Base-by-base conservation (phyloP, 805 yeast genomes). In the Maudiozyma barnettii region DNA sequence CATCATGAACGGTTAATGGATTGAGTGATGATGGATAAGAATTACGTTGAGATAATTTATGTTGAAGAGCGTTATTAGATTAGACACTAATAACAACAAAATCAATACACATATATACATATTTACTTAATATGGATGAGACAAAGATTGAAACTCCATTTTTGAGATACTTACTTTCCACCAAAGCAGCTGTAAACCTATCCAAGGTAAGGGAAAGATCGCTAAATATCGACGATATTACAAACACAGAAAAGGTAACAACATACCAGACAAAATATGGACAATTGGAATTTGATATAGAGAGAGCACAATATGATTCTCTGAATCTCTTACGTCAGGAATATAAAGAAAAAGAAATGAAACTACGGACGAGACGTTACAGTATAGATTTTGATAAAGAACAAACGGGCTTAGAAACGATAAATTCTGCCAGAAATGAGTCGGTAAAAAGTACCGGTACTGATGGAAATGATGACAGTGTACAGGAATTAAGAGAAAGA, bases 401-500 rank as follows among this genome's bases (percentile, higher is more conserved):
- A 53, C 46, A 10, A 44, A 41, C 6, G 26, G 45, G 10, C 55
- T 13, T 30, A 16, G 10, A 18, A 30, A 22, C 13, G 36, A 5
- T 19, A 37, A 16, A 42, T 22, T 33, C 9, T 16, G 41, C 44
- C 3, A 14, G 4, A 33, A 10, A 8, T 5, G n/a, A 33, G 7
- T 14, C 36, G 7, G 5, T 16, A 2, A 33, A 14, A 18, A 33
- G 36, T 33, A n/a, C 13, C 14, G 43, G 35, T 3, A 16, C 20
- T 23, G 35, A 10, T 13, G 33, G 1, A 4, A 12, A 18, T 10
- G 47, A 45, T 7, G 42, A 16, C n/a, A 41, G 42, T 21, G 41
- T 68, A 10, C 52, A 54, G 2, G 67, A 64, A 29, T 46, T 70
- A 31, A 61, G 66, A 31, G 54, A 56, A 45, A 57, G 74, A 41